Base-by-base conservation (phyloP, 345 rosid species). In the Citrus inodora region DNA sequence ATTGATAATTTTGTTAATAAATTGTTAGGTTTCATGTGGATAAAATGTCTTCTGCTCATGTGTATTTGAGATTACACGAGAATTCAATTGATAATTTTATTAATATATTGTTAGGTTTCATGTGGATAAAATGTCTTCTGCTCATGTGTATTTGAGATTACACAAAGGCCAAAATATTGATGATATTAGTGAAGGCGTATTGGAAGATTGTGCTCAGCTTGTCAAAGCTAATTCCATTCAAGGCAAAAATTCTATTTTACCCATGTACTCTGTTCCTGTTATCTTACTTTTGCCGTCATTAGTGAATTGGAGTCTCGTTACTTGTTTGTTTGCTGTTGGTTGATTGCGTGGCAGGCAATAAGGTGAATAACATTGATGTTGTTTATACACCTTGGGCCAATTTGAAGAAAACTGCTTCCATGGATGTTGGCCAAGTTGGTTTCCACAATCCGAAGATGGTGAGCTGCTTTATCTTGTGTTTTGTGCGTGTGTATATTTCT, bases 391-490 rank as follows among this genome's bases (percentile, higher is more conserved):
- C 97, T 1, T 96, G 99, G 99, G 79, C 92, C 59, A 94, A 96
- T 85, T 89, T 96, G 85, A 96, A 91, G 93, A 96, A 94, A 85
- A 92, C 97, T 67, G 89, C 97, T 67, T 91, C 98, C 71, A 96
- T 96, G 99, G 98, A 96, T 84, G 98, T 94, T 76, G 99, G 99
- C 48, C 99, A 96, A 92, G 97, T 96, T 78, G 97, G 98, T 78
- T 96, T 96, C 87, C 88, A 92, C 86, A 91, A 89, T 83, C 51
- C 97, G 1, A 96, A 90, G 90, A 90, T 88, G 97, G 99, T 90
- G 82, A 88, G 87, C 48, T 73, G 65, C 61, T 62, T 70, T 56
- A 24, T 56, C 4, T 51, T 40, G 35, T 21, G 9, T 42, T 9
- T 33, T 61, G 48, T 59, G 37, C 13, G 11, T 40, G 21, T 69